Percentiles rank a stretch among this genome's conserved stretches.
Conservation (phyloP, 2,329 filamentous ascomycete species). For the Ophiostoma tasmaniense region DNA sequence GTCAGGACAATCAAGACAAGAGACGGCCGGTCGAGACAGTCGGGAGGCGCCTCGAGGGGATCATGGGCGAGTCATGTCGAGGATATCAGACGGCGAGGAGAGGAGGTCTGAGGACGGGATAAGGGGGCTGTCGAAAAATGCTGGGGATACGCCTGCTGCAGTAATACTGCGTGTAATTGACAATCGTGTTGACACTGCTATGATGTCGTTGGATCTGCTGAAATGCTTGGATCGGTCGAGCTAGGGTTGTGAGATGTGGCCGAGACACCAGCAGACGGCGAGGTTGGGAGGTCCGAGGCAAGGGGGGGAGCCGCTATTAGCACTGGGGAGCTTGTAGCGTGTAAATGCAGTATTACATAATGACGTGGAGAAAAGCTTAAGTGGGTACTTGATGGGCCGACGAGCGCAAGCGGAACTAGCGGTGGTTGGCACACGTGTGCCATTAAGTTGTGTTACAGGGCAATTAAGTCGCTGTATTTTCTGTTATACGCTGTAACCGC, state of each 20-base stretch:
- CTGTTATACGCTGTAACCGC: neutral
- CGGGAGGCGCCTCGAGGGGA: neutral
- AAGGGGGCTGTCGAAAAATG: neutral
- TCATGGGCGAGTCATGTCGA: constrained; percentile 7
- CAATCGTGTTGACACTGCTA: neutral
- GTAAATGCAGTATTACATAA: constrained; percentile 1
- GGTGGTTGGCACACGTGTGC: neutral
- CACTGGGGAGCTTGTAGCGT: neutral
- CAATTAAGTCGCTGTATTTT: neutral
- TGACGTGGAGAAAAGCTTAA: neutral
- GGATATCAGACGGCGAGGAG: neutral
- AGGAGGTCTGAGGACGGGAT: neutral
- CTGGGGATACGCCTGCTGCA: neutral
- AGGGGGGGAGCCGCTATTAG: neutral
- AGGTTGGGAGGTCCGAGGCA: constrained; percentile 1
- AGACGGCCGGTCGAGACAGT: neutral
- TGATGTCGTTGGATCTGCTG: neutral
- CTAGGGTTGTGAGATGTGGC: neutral
- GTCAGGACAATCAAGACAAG: neutral
- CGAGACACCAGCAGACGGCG: neutral
- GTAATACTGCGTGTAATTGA: neutral
- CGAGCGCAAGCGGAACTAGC: neutral
- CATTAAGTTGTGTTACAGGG: neutral
- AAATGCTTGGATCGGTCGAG: neutral
- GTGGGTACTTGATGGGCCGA: neutral